A percentile compares a stretch with the other conserved stretches of the same genome.
Evolutionary conservation across 371 early-diverging fungal genomes (phyloP).

Genomic region (Syncephalastrum contaminatum): DNA sequence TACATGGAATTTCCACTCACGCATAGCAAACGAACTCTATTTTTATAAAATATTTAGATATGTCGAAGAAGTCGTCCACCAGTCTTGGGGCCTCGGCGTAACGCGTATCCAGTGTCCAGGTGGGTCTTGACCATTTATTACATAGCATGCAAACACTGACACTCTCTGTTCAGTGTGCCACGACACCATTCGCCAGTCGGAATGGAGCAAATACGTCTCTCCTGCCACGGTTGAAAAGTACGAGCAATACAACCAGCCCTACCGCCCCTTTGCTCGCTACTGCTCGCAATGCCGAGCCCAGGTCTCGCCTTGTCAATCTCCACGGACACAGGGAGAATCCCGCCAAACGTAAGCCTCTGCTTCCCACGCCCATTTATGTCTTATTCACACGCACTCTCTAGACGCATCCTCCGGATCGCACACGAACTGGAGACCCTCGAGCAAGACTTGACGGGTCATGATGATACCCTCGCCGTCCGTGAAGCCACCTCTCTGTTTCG

Average conservation of each 20-base stretch:
- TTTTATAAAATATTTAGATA: conserved; percentile 35
- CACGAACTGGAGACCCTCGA: conserved; percentile 1
- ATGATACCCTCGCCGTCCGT: too few relatives aligned
- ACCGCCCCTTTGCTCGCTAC: conserved; percentile 56
- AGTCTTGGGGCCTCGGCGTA: conserved; percentile 65
- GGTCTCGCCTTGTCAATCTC: conserved; percentile 42
- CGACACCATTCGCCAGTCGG: conserved; percentile 51
- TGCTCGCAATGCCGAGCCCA: conserved; percentile 50
- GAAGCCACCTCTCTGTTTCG: conserved; percentile 11
- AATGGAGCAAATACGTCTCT: conserved; percentile 60
- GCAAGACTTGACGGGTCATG: conserved; percentile 1
- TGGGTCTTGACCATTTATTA: conserved; percentile 4
- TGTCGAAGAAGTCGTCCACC: conserved; percentile 60
- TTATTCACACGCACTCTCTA: conserved; percentile 2
- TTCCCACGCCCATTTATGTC: too few relatives aligned
- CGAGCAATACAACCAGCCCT: conserved; percentile 64
- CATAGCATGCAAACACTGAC: not conserved
- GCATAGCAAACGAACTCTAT: not conserved
- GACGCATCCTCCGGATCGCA: conserved; percentile 5
- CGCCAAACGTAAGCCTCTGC: conserved; percentile 20
- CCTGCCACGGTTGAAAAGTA: conserved; percentile 44
- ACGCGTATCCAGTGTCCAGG: conserved; percentile 65
- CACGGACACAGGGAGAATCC: conserved; percentile 26
- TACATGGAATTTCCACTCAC: not conserved
- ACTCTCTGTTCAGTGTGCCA: conserved; percentile 48